A percentile compares a stretch with the other conserved stretches of the same genome.
Evolutionary conservation across 2,329 filamentous ascomycete species (phyloP).

Genomic region (Ceratocystis huliohia): DNA sequence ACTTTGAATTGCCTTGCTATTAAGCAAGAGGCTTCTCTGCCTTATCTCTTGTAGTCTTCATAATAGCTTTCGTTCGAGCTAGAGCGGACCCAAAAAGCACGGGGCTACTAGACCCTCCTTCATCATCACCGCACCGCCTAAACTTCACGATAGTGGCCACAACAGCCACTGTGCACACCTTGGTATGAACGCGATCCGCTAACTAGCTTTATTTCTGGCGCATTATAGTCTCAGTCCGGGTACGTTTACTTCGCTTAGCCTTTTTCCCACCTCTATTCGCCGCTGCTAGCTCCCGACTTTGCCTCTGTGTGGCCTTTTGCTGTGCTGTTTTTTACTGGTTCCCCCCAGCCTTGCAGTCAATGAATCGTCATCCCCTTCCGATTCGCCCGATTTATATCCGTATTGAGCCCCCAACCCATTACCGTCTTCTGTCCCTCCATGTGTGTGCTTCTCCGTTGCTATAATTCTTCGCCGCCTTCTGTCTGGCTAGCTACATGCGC

Average conservation of each 20-base stretch:
- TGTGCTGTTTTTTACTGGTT: slow-evolving; percentile 2
- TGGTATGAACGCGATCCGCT: neutral
- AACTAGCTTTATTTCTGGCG: slow-evolving; percentile 22
- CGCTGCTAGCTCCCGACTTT: neutral
- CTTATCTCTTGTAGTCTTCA: neutral
- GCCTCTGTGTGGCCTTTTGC: neutral
- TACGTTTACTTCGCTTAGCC: slow-evolving; percentile 32
- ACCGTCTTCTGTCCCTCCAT: neutral
- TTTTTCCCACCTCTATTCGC: slow-evolving; percentile 1
- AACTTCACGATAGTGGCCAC: neutral
- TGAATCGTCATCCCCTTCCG: neutral
- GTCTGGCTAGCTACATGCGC: neutral
- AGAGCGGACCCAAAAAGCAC: neutral
- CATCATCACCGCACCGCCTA: neutral
- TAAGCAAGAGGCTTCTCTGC: no score
- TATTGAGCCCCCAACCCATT: neutral
- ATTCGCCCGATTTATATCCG: neutral
- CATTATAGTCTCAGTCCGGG: slow-evolving; percentile 53
- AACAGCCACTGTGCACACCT: neutral
- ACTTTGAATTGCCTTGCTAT: no score
- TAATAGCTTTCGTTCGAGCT: neutral
- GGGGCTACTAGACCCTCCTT: neutral
- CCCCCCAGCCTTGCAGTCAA: neutral
- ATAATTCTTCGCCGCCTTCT: neutral
- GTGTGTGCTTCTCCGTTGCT: neutral